Evolutionary conservation across 768 basidiomycete species (phyloP).

Genomic region (Chalciporus piperatus): DNA sequence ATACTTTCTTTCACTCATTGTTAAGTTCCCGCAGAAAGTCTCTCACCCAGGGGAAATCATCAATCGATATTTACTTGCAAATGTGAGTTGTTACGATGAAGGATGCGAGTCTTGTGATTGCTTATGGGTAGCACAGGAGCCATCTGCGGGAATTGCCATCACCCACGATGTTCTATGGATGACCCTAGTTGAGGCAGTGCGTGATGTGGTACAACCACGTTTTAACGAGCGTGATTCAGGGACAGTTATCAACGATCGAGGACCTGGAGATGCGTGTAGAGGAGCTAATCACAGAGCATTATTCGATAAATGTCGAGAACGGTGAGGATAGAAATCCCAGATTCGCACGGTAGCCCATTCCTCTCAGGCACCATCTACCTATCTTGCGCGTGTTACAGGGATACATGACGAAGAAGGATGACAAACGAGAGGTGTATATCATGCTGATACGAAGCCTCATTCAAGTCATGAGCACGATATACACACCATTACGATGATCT

Average conservation of each 20-base stretch:
- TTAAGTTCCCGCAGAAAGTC: background rate
- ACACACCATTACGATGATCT: too few relatives aligned
- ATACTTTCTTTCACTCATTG: background rate
- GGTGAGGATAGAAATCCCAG: background rate
- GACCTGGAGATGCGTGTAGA: background rate
- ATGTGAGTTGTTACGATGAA: background rate
- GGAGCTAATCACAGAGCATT: background rate
- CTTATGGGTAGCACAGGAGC: background rate
- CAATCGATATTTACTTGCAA: background rate
- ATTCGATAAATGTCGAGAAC: background rate
- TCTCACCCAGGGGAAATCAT: background rate
- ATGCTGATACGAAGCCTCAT: too few relatives aligned
- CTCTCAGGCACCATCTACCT: background rate
- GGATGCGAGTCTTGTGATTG: background rate
- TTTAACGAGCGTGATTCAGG: background rate
- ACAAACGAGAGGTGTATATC: too few relatives aligned
- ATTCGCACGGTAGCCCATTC: background rate
- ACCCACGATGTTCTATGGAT: conserved; percentile 12
- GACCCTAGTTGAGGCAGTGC: conserved; percentile 3
- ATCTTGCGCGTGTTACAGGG: too few relatives aligned
- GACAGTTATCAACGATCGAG: background rate
- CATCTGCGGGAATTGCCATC: conserved; percentile 8
- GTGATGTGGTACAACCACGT: background rate
- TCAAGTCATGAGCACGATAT: too few relatives aligned
- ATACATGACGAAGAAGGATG: too few relatives aligned